Percentiles rank a stretch among this genome's conserved stretches.
phyloP scores from a whole-genome alignment of 2,329 filamentous ascomycete species.

The Lasiodiplodia sp. region DNA sequence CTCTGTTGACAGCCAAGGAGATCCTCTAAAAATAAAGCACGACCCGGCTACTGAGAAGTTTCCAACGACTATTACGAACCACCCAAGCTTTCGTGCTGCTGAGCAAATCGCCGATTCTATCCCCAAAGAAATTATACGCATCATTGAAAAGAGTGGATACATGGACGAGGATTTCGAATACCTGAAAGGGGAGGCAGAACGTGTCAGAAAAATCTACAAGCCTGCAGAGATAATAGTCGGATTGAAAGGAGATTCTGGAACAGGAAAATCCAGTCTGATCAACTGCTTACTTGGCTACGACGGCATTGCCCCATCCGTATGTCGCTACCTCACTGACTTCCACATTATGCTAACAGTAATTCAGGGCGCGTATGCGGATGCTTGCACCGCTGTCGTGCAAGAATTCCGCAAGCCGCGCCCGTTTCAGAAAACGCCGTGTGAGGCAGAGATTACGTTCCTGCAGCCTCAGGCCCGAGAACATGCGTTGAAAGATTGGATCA shows the following conservation, averaged over 20 bases:
- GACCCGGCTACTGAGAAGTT: not conserved
- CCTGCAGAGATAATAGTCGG: not conserved
- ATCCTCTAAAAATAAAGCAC: too few relatives aligned
- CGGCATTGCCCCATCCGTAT: not conserved
- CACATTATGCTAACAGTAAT: not conserved
- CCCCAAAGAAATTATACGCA: not conserved
- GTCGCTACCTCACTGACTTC: not conserved
- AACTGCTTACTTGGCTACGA: not conserved
- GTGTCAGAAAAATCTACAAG: not conserved
- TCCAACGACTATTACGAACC: not conserved
- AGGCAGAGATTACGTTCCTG: not conserved
- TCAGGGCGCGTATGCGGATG: not conserved
- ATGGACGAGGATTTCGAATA: not conserved
- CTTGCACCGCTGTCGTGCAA: slow-evolving; percentile 9
- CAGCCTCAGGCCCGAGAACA: not conserved
- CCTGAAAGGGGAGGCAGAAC: not conserved
- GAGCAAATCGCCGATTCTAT: not conserved
- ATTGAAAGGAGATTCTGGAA: not conserved
- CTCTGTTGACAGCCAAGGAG: not conserved
- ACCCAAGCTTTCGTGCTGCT: not conserved
- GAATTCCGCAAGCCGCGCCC: not conserved
- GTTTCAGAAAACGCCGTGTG: not conserved
- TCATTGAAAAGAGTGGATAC: not conserved
- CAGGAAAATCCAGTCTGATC: slow-evolving; percentile 1
- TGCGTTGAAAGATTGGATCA: not conserved